A percentile compares a stretch with the other conserved stretches of the same genome.
phyloP scores from a whole-genome alignment of 331 rosid species.

The Erythrophleum ivorense region DNA sequence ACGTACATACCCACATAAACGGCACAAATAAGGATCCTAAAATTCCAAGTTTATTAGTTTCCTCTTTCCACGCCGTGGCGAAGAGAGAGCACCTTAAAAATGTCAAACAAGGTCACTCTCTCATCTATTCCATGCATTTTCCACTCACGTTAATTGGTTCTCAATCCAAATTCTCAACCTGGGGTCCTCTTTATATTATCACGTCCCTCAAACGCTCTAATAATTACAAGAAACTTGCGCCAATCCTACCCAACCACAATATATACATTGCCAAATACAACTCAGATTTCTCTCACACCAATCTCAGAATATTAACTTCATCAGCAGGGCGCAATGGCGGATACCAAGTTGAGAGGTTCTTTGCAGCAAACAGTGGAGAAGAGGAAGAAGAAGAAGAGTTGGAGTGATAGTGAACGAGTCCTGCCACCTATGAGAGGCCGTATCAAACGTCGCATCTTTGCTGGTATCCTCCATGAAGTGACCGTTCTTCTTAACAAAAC shows the following conservation, averaged over 20 bases:
- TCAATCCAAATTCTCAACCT: not conserved
- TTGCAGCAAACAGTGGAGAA: not conserved
- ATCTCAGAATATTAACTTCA: not conserved
- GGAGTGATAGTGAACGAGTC: not conserved
- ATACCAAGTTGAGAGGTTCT: not conserved
- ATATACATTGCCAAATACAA: too few relatives aligned
- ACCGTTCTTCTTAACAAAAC: not conserved
- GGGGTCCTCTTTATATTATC: not conserved
- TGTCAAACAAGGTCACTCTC: not conserved
- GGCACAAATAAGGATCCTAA: not conserved
- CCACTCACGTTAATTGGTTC: too few relatives aligned
- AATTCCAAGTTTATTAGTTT: too few relatives aligned
- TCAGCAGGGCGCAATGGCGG: not conserved
- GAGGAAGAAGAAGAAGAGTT: not conserved
- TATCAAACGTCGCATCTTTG: conserved; percentile 29
- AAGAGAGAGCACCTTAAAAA: too few relatives aligned
- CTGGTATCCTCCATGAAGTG: not conserved
- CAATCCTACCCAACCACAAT: not conserved
- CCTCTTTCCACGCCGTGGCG: not conserved
- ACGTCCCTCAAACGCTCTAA: not conserved
- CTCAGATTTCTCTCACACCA: not conserved
- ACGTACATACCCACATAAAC: too few relatives aligned
- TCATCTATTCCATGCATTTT: not conserved
- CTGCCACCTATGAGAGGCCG: conserved; percentile 7
- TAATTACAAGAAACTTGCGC: too few relatives aligned